Evolutionary conservation across 2,329 filamentous ascomycete genomes (phyloP), one percentile per base, ranked within the genome.

Genomic region (Pseudogymnoascus sp.): DNA sequence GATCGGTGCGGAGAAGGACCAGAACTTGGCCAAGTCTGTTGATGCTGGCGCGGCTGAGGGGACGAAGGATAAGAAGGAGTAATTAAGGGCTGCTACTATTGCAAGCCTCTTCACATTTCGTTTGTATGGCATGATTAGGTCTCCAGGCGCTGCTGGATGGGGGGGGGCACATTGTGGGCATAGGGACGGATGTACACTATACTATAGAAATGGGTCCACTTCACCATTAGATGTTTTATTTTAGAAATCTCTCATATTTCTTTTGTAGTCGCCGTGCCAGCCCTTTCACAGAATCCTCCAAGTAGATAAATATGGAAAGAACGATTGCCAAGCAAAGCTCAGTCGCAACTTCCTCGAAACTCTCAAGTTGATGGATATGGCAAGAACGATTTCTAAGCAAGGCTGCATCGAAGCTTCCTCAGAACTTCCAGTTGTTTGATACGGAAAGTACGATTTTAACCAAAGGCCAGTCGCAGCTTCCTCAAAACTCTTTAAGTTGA

Each of bases 1-100:
- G 63, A 73, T 79, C 2, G 80, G 80, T 59, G 81, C 82, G 0
- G 82, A 86, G 74, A 72, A 75, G 60, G 84, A 87, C 65, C 72
- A 73, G 59, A 13, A 48, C 3, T 29, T 29, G 42, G 42, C 42
- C 25, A 48, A 48, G 42, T 48, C 42, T 7, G 69, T 74, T 6
- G 75, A 80, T 67, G 76, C 15, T 6, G 15, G 4, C 13, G 55
- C 55, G 1, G 55, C 31, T 18, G 27, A 4, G 5, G 10, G 10
- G 35, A 74, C 79, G 66, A 73, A 73, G 66, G 67, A 71, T 27
- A 76, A 77, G 64, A 72, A 76, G 61, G 72, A 73, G 55, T 73
- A 75, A 45, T 59, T 59, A 35, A 21, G 55, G 35, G 15, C 12
- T 9, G 55, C 35, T 21, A 12, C 3, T 21, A 21, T 21, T 21